Evolutionary conservation across 768 basidiomycete genomes (phyloP).

Genomic region (Psilocybe subaeruginosa): DNA sequence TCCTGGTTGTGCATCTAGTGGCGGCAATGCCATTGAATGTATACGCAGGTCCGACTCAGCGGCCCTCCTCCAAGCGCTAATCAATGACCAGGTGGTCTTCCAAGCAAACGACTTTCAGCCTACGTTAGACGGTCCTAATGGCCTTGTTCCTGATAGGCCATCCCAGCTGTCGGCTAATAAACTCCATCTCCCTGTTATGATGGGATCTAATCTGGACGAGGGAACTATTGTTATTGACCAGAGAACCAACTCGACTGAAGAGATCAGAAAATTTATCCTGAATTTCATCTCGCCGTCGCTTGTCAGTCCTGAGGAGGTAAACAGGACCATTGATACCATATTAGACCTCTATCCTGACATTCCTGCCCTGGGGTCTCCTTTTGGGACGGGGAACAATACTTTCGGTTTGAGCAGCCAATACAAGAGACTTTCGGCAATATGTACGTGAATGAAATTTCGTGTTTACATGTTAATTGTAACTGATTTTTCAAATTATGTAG

Average conservation of each 20-base stretch:
- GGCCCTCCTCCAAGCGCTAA: conserved; percentile 7
- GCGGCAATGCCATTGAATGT: conserved; percentile 34
- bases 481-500: conserved; percentile 13
- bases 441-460: conserved; percentile 17
- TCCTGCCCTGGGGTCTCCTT: conserved; percentile 44
- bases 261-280: conserved; percentile 18
- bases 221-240: conserved; percentile 33
- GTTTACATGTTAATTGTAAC: background rate
- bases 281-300: conserved; percentile 26
- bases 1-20: conserved; percentile 27
- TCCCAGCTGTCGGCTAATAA: conserved; percentile 27
- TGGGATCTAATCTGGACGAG: conserved; percentile 37
- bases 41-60: conserved; percentile 15
- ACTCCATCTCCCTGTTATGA: conserved; percentile 37
- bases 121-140: conserved; percentile 34
- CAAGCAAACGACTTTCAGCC: background rate
- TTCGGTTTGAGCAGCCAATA: conserved; percentile 36
- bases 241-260: conserved; percentile 21
- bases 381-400: conserved; percentile 42
- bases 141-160: conserved; percentile 36
- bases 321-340: conserved; percentile 20
- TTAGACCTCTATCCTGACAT: conserved; percentile 40
- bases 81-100: conserved; percentile 2
- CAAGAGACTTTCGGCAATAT: conserved; percentile 30
- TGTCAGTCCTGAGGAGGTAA: conserved; percentile 15